Evolutionary conservation across 257 asterid species (phyloP), one percentile per base, ranked within the genome.

Genomic region (Ocimum tenuiflorum): DNA sequence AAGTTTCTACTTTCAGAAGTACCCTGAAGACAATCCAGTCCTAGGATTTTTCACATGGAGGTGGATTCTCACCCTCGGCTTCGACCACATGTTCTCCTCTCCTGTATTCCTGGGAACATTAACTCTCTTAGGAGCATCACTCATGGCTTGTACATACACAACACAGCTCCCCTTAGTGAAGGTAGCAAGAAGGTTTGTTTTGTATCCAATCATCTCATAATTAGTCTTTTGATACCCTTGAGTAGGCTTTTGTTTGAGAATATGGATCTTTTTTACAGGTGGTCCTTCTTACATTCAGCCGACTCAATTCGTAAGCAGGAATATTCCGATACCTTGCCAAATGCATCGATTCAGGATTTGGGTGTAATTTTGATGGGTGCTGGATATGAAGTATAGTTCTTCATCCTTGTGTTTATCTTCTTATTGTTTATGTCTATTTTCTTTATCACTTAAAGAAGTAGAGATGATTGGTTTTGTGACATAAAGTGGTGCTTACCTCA

Each of bases 31-130:
- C 63, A 79, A 86, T 82, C 94, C 99, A 18, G 68, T 59, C 69
- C 66, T 92, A 0, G 91, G 99, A 67, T 42, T 86, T 73, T 78
- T 86, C 70, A 81, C 94, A 23, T 90, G 88, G 95, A 86, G 88
- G 77, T 89, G 95, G 97, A 84, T 89, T 80, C 84, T 86, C 49
- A 27, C 88, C 33, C 87, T 86, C 11, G 92, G 95, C 38, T 85
- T 94, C 13, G 95, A 88, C 77, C 96, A 85, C 79, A 90, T 94
- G 96, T 94, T 79, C 72, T 85, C 95, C 0, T 94, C 88, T 52
- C 96, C 99, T 0, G 15, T 88, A 52, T 90, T 94, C 79, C 63
- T 90, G 20, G 95, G 81, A 69, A 78, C 96, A 7, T 50, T 86
- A 55, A 14, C 63, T 73, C 91, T 94, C 42, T 67, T 94, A 69